A percentile compares a stretch with the other conserved stretches of the same genome.
These are phyloP conservation scores for Apiospora arundinis DNA, from an alignment of 2,329 filamentous ascomycete species.

Conservation along the genomic window DNA sequence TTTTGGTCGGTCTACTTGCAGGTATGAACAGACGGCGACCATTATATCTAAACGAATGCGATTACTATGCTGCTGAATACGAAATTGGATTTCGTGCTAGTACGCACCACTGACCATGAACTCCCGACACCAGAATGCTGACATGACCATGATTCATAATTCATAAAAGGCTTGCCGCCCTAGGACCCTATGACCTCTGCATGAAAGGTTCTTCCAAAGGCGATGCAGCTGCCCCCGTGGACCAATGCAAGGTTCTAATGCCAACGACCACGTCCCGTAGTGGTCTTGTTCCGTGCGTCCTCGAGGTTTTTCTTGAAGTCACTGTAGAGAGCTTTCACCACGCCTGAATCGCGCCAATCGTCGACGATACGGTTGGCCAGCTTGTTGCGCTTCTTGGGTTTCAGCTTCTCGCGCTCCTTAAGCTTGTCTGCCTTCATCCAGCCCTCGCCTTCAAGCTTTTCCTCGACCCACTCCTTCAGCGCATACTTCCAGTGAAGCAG, in stretches of 20 bases:
- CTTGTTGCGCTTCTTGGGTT: slow-evolving; percentile 61
- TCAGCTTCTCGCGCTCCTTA: slow-evolving; percentile 66
- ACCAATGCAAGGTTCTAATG: not conserved
- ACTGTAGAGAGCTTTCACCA: slow-evolving; percentile 66
- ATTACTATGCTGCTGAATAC: too few relatives aligned
- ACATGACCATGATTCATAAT: not conserved
- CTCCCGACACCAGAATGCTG: not conserved
- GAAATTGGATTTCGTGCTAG: too few relatives aligned
- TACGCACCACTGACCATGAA: not conserved
- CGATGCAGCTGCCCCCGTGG: too few relatives aligned
- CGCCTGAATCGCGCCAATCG: slow-evolving; percentile 63
- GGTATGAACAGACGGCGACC: too few relatives aligned
- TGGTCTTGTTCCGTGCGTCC: slow-evolving; percentile 56
- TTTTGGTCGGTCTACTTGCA: too few relatives aligned
- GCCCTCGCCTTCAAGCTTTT: slow-evolving; percentile 63
- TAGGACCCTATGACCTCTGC: not conserved
- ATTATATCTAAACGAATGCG: too few relatives aligned
- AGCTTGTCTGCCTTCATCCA: slow-evolving; percentile 64
- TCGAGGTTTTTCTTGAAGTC: slow-evolving; percentile 71
- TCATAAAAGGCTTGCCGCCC: not conserved
- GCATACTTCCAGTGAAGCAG: slow-evolving; percentile 78
- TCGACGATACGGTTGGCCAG: slow-evolving; percentile 70
- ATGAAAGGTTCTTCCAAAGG: too few relatives aligned
- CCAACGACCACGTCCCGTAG: slow-evolving; percentile 34
- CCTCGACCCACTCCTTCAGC: slow-evolving; percentile 74